Evolutionary conservation across 768 basidiomycete genomes (phyloP).

Genomic region (Tulasnella calospora): DNA sequence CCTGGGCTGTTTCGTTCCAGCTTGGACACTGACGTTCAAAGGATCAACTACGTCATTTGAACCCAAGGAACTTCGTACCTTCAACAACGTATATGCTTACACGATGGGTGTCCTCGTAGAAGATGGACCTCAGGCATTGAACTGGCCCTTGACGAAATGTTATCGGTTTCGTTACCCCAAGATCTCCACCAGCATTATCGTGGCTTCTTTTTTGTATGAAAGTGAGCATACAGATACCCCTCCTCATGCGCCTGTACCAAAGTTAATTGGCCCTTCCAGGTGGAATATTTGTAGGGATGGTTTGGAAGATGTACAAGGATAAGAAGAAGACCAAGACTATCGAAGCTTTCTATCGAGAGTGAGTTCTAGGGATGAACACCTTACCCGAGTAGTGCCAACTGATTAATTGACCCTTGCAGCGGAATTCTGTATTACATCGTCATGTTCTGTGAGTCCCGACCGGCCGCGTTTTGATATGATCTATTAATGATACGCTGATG

Average conservation of each 20-base stretch:
- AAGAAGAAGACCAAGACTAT: background rate
- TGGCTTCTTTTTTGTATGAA: background rate
- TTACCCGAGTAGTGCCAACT: background rate
- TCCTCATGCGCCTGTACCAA: background rate
- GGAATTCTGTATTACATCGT: background rate
- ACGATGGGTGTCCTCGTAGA: background rate
- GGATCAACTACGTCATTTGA: background rate
- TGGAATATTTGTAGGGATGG: background rate
- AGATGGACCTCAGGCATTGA: background rate
- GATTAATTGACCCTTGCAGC: background rate
- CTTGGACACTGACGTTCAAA: background rate
- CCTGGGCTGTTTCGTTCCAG: background rate
- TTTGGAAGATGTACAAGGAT: background rate
- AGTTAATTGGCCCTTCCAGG: background rate
- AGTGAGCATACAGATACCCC: background rate
- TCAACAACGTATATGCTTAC: background rate
- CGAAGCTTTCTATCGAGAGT: background rate
- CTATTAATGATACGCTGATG: background rate
- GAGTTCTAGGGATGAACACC: background rate
- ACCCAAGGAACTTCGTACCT: background rate
- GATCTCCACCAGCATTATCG: background rate
- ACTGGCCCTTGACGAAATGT: background rate
- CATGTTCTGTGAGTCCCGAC: background rate
- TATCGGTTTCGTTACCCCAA: background rate
- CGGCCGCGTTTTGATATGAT: background rate